Evolutionary conservation across 345 rosid species (phyloP).

Genomic region (Salix viminalis): DNA sequence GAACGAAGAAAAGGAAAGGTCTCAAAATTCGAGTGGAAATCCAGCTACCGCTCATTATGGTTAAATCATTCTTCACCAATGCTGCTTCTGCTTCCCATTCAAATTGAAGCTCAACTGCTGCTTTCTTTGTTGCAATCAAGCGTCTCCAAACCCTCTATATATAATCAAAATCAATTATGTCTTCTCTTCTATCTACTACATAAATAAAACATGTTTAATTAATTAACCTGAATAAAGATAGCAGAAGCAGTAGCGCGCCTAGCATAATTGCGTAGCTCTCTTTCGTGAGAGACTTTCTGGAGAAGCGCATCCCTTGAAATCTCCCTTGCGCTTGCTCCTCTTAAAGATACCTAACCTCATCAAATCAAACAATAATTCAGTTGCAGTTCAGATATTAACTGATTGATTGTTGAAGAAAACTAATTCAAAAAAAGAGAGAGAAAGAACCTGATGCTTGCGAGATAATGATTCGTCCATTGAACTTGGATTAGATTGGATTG

Average conservation of each 20-base stretch:
- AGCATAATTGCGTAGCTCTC: conserved; percentile 74
- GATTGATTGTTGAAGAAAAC: neutral
- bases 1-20: conserved; percentile 65
- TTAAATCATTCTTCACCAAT: conserved; percentile 34
- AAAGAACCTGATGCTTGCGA: conserved; percentile 65
- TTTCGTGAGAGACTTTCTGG: conserved; percentile 72
- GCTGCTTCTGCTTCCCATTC: conserved; percentile 49
- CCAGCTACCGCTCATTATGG: conserved; percentile 43
- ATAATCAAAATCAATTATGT: neutral
- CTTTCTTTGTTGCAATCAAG: conserved; percentile 47
- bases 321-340: conserved; percentile 89
- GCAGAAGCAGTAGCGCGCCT: conserved; percentile 73
- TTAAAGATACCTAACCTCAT: conserved; percentile 66
- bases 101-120: conserved; percentile 51
- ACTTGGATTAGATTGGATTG: neutral
- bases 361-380: too few relatives aligned
- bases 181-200: too few relatives aligned
- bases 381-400: neutral
- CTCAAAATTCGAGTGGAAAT: conserved; percentile 61
- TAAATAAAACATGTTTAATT: too few relatives aligned
- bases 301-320: conserved; percentile 88
- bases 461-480: conserved; percentile 46
- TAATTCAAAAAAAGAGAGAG: neutral
- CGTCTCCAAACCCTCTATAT: conserved; percentile 77
- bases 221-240: conserved; percentile 55